Evolutionary conservation across 2,329 filamentous ascomycete genomes (phyloP).

Genomic region (Penicillium sp.): DNA sequence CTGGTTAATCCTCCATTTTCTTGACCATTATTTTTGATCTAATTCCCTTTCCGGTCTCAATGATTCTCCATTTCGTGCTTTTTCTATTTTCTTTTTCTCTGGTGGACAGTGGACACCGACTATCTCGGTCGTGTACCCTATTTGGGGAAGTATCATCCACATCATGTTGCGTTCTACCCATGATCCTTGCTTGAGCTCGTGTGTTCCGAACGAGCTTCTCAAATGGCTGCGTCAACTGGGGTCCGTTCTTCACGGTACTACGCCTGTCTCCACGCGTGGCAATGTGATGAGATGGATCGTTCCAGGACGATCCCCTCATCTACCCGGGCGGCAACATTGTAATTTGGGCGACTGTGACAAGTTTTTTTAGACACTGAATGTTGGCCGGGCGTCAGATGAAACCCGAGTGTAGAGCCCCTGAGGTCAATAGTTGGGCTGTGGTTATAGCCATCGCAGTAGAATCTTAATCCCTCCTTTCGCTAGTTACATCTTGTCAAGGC

Average conservation of each 20-base stretch:
- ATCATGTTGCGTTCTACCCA: slow-evolving; percentile 8
- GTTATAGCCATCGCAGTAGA: no score
- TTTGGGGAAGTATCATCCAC: slow-evolving; percentile 20
- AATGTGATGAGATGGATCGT: slow-evolving; percentile 8
- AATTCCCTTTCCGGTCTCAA: background rate
- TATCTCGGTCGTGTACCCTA: slow-evolving; percentile 16
- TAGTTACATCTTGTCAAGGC: no score
- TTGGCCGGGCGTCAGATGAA: background rate
- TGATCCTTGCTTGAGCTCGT: slow-evolving; percentile 3
- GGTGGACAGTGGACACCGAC: background rate
- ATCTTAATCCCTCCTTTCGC: no score
- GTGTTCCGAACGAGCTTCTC: background rate
- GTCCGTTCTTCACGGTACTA: background rate
- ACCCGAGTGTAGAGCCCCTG: background rate
- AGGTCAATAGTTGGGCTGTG: no score
- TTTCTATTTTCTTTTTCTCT: background rate
- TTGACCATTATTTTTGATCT: background rate
- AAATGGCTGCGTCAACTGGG: background rate
- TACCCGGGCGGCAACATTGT: slow-evolving; percentile 9
- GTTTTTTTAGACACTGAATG: background rate
- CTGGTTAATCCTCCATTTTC: background rate
- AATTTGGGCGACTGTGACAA: slow-evolving; percentile 1
- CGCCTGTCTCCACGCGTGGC: background rate
- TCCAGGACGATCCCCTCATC: background rate
- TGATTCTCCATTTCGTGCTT: background rate